Percentiles rank a stretch among this genome's conserved stretches.
Conservation (phyloP, 305 asterid genomes). For the Fraxinus sp. region DNA sequence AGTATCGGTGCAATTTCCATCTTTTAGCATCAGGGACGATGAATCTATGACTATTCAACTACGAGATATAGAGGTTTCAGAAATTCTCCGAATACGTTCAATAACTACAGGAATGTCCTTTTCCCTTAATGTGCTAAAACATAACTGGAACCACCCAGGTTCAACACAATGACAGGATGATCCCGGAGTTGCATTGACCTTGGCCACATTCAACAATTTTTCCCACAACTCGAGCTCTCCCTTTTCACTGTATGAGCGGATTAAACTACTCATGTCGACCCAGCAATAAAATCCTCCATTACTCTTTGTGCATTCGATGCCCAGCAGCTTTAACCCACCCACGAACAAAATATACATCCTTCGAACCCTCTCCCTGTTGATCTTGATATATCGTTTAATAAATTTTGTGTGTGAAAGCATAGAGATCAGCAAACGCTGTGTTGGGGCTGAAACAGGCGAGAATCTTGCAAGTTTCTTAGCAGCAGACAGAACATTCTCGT, state of each 20-base stretch:
- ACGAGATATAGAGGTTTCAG: slow-evolving; percentile 37
- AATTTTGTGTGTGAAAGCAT: slow-evolving; percentile 51
- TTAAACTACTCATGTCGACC: slow-evolving; percentile 59
- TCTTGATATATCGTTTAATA: slow-evolving; percentile 28
- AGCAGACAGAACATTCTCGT: slow-evolving; percentile 42
- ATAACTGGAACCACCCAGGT: slow-evolving; percentile 60
- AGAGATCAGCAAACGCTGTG: slow-evolving; percentile 41
- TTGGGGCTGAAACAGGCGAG: slow-evolving; percentile 49
- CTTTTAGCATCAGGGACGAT: neutral
- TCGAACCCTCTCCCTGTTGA: slow-evolving; percentile 40
- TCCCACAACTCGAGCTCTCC: slow-evolving; percentile 66
- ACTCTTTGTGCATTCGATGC: slow-evolving; percentile 42
- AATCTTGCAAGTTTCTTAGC: slow-evolving; percentile 51
- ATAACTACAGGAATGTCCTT: slow-evolving; percentile 42
- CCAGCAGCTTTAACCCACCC: slow-evolving; percentile 43
- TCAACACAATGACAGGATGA: slow-evolving; percentile 59
- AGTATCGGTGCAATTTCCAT: neutral
- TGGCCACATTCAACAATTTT: slow-evolving; percentile 40
- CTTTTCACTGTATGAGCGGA: slow-evolving; percentile 49
- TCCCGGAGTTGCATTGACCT: slow-evolving; percentile 51
- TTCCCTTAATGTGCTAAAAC: slow-evolving; percentile 39
- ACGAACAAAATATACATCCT: slow-evolving; percentile 37
- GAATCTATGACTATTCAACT: slow-evolving; percentile 22
- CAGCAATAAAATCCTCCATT: slow-evolving; percentile 54
- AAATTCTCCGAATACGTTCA: slow-evolving; percentile 44